These are phyloP conservation scores for Tylopilus orsonianus DNA, from an alignment of 1,284 basidiomycete species.

Conservation along the genomic window DNA sequence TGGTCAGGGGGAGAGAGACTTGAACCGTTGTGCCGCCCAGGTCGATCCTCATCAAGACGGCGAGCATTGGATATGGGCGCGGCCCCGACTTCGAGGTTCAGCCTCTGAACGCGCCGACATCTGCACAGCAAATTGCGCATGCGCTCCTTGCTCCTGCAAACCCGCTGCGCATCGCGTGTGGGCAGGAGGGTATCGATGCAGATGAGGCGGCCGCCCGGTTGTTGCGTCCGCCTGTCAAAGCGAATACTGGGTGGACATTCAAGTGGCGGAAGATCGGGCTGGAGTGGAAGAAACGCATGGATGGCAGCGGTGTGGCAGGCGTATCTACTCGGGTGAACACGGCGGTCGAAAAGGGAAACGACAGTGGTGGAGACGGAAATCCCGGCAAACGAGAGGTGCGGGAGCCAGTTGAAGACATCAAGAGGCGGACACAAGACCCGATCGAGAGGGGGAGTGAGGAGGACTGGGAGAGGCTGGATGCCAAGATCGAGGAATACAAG, in stretches of 20 bases:
- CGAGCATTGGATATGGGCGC: slow-evolving; percentile 63
- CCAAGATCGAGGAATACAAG: slow-evolving; percentile 9
- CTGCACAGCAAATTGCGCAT: slow-evolving; percentile 59
- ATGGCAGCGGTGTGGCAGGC: not conserved
- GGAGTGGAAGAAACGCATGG: slow-evolving; percentile 22
- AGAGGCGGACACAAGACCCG: not conserved
- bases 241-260: slow-evolving; percentile 11
- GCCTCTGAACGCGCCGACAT: slow-evolving; percentile 54
- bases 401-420: slow-evolving; percentile 7
- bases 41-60: slow-evolving; percentile 68
- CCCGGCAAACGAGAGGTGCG: not conserved
- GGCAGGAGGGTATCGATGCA: slow-evolving; percentile 28
- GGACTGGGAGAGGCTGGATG: not conserved
- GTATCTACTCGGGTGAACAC: not conserved
- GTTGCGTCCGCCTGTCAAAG: slow-evolving; percentile 9
- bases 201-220: slow-evolving; percentile 16
- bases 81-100: slow-evolving; percentile 63
- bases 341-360: not conserved
- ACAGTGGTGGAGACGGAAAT: not conserved
- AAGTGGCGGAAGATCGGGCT: slow-evolving; percentile 21
- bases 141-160: slow-evolving; percentile 43
- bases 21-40: slow-evolving; percentile 40
- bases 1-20: too few species aligned
- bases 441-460: not conserved
- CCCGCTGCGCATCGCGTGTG: slow-evolving; percentile 26